phyloP scores from a whole-genome alignment of 345 rosid species.

The Sisymbrium altissimum region DNA sequence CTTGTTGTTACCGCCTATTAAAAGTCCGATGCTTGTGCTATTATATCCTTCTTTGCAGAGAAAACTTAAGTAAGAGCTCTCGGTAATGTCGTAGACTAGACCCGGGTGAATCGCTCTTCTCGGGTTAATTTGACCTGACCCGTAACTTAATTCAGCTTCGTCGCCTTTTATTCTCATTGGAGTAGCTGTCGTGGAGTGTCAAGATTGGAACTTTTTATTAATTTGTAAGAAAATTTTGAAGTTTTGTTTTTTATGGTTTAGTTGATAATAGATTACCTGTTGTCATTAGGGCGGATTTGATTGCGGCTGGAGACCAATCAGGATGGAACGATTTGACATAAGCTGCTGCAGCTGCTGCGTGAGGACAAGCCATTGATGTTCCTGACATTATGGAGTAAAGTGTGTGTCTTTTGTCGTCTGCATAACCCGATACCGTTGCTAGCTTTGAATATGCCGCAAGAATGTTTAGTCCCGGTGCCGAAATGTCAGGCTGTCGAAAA shows the following conservation, averaged over 20 bases:
- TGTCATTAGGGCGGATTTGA: slow-evolving; percentile 91
- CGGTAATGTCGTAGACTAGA: slow-evolving; percentile 56
- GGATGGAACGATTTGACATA: slow-evolving; percentile 84
- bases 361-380: slow-evolving; percentile 94
- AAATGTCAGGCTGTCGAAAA: slow-evolving; percentile 66
- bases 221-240: background rate
- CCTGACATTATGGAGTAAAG: slow-evolving; percentile 65
- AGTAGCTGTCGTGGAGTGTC: slow-evolving; percentile 44
- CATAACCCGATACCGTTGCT: slow-evolving; percentile 39
- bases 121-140: slow-evolving; percentile 88
- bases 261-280: slow-evolving; percentile 48
- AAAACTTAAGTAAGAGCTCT: slow-evolving; percentile 51
- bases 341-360: slow-evolving; percentile 71
- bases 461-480: slow-evolving; percentile 81
- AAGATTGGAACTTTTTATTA: background rate
- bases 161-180: slow-evolving; percentile 51
- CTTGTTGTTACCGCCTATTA: slow-evolving; percentile 33
- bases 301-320: slow-evolving; percentile 79
- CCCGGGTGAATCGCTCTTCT: slow-evolving; percentile 62
- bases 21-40: slow-evolving; percentile 48
- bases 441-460: slow-evolving; percentile 66
- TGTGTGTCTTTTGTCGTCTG: slow-evolving; percentile 41
- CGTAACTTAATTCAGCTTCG: slow-evolving; percentile 52
- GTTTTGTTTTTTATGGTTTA: no score
- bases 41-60: slow-evolving; percentile 81